Evolutionary conservation across 768 basidiomycete species (phyloP).

Genomic region (Asterophora parasitica): DNA sequence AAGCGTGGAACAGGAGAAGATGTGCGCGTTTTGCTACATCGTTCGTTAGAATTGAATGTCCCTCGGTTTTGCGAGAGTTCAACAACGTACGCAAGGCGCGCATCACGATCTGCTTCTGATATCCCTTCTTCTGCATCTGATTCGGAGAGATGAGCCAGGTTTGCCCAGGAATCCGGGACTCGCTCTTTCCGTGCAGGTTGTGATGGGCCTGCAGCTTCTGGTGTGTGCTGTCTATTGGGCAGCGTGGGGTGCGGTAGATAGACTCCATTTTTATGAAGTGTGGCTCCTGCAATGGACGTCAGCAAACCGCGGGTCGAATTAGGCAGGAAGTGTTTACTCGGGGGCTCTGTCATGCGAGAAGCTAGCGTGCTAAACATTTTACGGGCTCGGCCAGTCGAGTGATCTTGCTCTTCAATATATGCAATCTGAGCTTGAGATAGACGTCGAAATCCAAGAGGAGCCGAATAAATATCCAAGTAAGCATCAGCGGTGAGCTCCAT

Average conservation of each 20-base stretch:
- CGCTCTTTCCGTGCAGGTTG: not conserved
- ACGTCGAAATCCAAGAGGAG: constrained; percentile 52
- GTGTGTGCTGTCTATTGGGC: constrained; percentile 8
- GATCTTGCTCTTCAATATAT: constrained; percentile 72
- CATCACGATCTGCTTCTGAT: constrained; percentile 66
- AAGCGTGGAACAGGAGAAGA: constrained; percentile 33
- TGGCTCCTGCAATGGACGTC: constrained; percentile 13
- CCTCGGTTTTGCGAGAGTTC: not conserved
- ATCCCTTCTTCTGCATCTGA: constrained; percentile 62
- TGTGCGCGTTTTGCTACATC: constrained; percentile 49
- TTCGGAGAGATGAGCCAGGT: constrained; percentile 42
- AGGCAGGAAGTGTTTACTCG: constrained; percentile 12
- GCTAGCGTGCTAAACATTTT: constrained; percentile 37
- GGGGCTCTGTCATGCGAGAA: constrained; percentile 9
- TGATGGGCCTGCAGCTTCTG: not conserved
- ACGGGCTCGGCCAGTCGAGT: constrained; percentile 56
- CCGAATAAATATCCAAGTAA: constrained; percentile 64
- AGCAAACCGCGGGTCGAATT: not conserved
- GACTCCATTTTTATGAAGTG: constrained; percentile 43
- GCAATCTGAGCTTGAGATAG: constrained; percentile 49
- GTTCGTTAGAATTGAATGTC: not conserved
- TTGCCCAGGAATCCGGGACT: constrained; percentile 11
- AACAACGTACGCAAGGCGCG: constrained; percentile 59
- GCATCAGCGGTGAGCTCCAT: constrained; percentile 47
- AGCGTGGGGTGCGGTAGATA: constrained; percentile 36